Conservation (phyloP, 805 yeast species). For the Hanseniaspora thailandica region DNA sequence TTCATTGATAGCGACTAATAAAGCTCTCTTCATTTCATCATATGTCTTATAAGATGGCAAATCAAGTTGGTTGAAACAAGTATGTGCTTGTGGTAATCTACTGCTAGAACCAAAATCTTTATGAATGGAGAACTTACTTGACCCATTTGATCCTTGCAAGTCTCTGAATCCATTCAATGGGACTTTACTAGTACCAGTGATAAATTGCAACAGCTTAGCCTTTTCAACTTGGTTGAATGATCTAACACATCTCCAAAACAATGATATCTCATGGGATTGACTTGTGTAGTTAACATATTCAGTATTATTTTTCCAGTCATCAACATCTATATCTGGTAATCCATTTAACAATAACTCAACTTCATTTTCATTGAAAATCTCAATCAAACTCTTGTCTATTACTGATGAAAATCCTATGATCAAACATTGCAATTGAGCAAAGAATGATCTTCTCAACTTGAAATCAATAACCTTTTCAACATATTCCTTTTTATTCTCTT, state of each 20-base stretch:
- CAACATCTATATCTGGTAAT: slow-evolving; percentile 88
- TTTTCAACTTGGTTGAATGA: slow-evolving; percentile 89
- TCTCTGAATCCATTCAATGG: slow-evolving; percentile 90
- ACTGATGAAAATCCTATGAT: slow-evolving; percentile 81
- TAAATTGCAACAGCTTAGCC: slow-evolving; percentile 86
- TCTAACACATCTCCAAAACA: slow-evolving; percentile 97
- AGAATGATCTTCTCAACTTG: slow-evolving; percentile 67
- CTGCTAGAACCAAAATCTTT: slow-evolving; percentile 77
- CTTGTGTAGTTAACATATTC: slow-evolving; percentile 70
- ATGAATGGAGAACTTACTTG: slow-evolving; percentile 76
- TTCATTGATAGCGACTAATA: slow-evolving; percentile 78
- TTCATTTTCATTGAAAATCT: slow-evolving; percentile 91
- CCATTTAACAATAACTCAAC: slow-evolving; percentile 87
- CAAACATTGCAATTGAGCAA: slow-evolving; percentile 78
- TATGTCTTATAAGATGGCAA: slow-evolving; percentile 86
- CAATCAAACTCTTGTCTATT: slow-evolving; percentile 68
- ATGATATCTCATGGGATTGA: slow-evolving; percentile 74
- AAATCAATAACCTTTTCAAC: slow-evolving; percentile 79
- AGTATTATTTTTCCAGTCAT: slow-evolving; percentile 88
- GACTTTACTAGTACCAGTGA: slow-evolving; percentile 93
- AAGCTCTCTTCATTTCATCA: slow-evolving; percentile 68
- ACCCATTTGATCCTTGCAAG: slow-evolving; percentile 76
- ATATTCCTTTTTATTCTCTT: slow-evolving; percentile 80
- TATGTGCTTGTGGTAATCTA: slow-evolving; percentile 88
- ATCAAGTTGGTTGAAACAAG: slow-evolving; percentile 92